A percentile compares a stretch with the other conserved stretches of the same genome.
Conservation (phyloP, 148 eudicot genomes). For the Vaccinium myrtillus region DNA sequence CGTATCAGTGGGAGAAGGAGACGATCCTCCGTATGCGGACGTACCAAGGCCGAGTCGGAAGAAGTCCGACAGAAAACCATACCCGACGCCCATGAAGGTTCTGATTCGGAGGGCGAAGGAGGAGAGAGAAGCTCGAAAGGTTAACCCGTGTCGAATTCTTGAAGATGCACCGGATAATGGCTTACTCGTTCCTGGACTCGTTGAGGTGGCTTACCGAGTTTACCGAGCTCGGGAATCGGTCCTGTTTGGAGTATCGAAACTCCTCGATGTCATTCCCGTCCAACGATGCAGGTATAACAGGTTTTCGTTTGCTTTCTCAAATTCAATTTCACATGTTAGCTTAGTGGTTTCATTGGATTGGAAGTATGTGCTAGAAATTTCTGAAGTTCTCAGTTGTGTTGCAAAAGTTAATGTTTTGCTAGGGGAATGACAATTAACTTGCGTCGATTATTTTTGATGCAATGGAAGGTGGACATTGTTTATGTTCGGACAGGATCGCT, state of each 20-base stretch:
- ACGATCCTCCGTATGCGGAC: conserved; percentile 43
- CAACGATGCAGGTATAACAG: conserved; percentile 48
- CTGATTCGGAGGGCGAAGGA: conserved; percentile 53
- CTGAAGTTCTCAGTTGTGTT: no score
- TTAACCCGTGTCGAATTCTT: conserved; percentile 48
- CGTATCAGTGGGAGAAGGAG: conserved; percentile 24
- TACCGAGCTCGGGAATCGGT: conserved; percentile 47
- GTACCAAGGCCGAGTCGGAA: conserved; percentile 41
- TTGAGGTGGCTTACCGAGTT: conserved; percentile 46
- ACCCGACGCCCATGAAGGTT: conserved; percentile 57
- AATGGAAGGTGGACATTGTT: no score
- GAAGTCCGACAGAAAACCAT: conserved; percentile 59
- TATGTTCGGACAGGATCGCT: no score
- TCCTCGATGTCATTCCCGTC: conserved; percentile 35
- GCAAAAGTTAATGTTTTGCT: no score
- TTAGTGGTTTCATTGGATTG: background rate
- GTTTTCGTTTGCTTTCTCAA: background rate
- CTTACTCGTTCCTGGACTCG: conserved; percentile 55
- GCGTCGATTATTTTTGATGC: no score
- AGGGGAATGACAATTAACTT: no score
- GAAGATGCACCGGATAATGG: conserved; percentile 62
- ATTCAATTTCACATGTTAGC: background rate
- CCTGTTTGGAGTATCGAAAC: conserved; percentile 45
- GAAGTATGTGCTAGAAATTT: background rate
- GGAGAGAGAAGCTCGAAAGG: conserved; percentile 48